Conservation (phyloP, 1,284 basidiomycete species). For the Irpex rosettiformis region DNA sequence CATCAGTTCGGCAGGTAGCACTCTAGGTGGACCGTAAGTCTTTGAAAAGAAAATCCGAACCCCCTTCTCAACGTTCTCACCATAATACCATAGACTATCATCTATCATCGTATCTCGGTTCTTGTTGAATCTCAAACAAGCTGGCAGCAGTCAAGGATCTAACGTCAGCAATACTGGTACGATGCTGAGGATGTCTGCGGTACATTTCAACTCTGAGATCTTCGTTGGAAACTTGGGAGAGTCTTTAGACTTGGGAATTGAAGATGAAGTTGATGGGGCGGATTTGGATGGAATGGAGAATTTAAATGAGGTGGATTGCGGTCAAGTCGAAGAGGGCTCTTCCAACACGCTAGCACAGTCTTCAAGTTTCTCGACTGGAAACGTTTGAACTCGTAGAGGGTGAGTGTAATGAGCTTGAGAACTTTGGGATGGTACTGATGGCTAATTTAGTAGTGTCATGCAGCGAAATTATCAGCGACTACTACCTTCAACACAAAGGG, state of each 20-base stretch:
- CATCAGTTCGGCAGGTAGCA: background rate
- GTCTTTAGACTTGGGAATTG: background rate
- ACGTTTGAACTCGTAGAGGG: too few species aligned
- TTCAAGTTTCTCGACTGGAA: too few species aligned
- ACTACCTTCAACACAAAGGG: too few species aligned
- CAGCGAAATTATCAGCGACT: too few species aligned
- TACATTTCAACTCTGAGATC: background rate
- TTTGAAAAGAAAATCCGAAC: too few species aligned
- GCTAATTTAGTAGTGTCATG: too few species aligned
- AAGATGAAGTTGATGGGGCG: background rate
- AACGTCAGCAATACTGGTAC: too few species aligned
- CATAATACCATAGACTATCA: background rate
- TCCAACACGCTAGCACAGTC: too few species aligned
- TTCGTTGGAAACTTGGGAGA: background rate
- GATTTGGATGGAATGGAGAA: background rate
- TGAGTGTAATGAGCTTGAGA: too few species aligned
- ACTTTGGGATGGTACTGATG: too few species aligned
- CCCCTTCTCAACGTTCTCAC: background rate
- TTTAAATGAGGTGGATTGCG: background rate
- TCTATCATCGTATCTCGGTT: background rate
- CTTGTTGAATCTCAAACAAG: background rate
- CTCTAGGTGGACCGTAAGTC: background rate
- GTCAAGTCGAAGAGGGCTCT: background rate
- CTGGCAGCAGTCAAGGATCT: background rate
- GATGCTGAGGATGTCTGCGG: background rate